Percentiles rank a stretch among this genome's conserved stretches.
phyloP scores from a whole-genome alignment of 2,329 filamentous ascomycete species.

The Rugonectria rugulosa region DNA sequence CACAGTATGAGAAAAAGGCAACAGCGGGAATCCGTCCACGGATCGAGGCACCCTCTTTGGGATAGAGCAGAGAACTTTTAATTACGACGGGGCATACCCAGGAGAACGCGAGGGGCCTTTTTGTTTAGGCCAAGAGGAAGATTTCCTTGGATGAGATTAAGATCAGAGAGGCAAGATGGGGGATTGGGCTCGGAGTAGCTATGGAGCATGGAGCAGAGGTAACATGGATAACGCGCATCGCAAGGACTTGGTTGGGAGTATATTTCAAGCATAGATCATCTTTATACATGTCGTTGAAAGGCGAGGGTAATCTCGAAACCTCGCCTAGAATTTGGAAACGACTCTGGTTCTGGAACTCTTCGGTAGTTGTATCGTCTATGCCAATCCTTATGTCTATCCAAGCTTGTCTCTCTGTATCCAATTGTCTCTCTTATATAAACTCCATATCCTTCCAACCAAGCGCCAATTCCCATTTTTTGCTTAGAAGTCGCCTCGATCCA shows the following conservation, averaged over 20 bases:
- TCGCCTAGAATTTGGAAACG: no score
- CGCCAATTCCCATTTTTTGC: background rate
- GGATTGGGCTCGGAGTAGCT: background rate
- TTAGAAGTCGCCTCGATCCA: background rate
- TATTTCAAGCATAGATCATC: conserved; percentile 14
- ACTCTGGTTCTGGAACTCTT: no score
- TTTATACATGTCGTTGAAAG: conserved; percentile 10
- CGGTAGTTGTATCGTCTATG: no score
- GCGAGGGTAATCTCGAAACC: no score
- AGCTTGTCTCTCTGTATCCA: background rate
- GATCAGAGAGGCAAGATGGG: background rate
- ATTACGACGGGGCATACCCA: background rate
- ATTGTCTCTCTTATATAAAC: no score
- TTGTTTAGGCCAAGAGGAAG: conserved; percentile 1
- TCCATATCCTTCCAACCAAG: background rate
- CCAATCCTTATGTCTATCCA: conserved; percentile 1
- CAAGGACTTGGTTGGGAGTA: conserved; percentile 2
- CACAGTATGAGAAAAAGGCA: conserved; percentile 15
- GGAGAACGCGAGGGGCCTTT: background rate
- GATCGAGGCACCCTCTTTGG: conserved; percentile 25
- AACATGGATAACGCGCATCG: conserved; percentile 6
- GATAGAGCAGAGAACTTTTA: conserved; percentile 8
- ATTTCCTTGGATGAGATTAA: background rate
- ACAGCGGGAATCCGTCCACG: background rate
- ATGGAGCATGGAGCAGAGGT: background rate